Evolutionary conservation across 345 rosid species (phyloP), one percentile per base, ranked within the genome.

Genomic region (Rhizophora apiculata): DNA sequence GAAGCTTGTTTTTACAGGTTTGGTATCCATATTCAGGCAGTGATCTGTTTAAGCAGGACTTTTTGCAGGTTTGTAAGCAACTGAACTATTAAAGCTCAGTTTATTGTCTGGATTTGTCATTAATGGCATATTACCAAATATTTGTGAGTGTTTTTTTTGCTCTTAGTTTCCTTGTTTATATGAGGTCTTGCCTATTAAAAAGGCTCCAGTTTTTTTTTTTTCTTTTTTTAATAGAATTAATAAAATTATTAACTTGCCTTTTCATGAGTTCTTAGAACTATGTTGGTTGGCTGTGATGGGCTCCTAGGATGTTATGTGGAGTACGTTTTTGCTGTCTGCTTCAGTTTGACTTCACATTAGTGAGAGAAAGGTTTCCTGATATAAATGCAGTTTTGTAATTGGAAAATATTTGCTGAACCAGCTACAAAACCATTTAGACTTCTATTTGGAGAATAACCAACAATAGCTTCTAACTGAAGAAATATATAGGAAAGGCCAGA

Each of bases 21-120:
- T 95, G 99, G 97, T 95, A 95, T 84, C 99, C 97, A 60, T 92
- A 91, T 77, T 79, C 83, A 22, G 99, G 96, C 74, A 92, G 69
- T 69, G 88, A 90, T 73, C 88, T 96, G 46, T 92, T 86, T 78
- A 87, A 82, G 80, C 97, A 89, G 88, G 99, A 95, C 61, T 92
- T 95, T 81, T 82, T 92, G 89, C 99, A 95, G 91, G 99, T 91
- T 82, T 77, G 74, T 37, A 62, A 5, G 31, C 31, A 30, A 18
- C 24, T 71, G 32, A 26, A 26, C 52, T 5, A 27, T 68, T 62
- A 55, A 62, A 30, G 48, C n/a, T 68, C 53, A 36, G 39, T 48
- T 19, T 58, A 48, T 29, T 20, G 15, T 58, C 49, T 60, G 31
- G 32, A 62, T 55, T 27, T 21, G n/a, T 52, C 31, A 30, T 30